Percentiles rank a stretch among this genome's conserved stretches.
phyloP scores from a whole-genome alignment of 73 alveolate genomes.

The Paramecium primaurelia region DNA sequence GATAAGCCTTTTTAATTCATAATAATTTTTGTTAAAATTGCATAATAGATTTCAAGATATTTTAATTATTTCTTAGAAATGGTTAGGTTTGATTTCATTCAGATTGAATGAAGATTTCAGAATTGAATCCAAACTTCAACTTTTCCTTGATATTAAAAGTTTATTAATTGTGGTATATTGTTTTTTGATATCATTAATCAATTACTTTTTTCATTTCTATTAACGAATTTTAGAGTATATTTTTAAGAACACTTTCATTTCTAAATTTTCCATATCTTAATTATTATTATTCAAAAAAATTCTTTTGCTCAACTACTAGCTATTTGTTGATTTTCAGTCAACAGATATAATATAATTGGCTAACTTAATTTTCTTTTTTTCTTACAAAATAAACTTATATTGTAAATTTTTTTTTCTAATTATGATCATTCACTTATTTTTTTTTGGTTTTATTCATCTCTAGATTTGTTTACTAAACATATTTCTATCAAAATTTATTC shows the following conservation, averaged over 20 bases:
- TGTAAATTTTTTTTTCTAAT: neutral
- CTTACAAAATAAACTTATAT: neutral
- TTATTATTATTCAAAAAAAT: neutral
- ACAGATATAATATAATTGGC: neutral
- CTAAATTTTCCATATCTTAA: neutral
- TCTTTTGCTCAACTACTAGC: neutral
- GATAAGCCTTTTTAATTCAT: neutral
- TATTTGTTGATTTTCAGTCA: neutral
- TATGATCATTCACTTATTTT: neutral
- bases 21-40: neutral
- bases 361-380: neutral
- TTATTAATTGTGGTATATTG: neutral
- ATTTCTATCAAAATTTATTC: neutral
- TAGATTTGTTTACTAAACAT: neutral
- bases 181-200: neutral
- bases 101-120: neutral
- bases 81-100: neutral
- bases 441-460: neutral
- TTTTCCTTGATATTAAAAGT: neutral
- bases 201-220: neutral
- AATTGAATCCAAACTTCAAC: neutral
- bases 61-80: neutral
- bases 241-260: neutral
- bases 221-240: neutral
- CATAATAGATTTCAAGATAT: neutral